These are phyloP conservation scores for Brettanomyces nanus DNA, from an alignment of 805 yeast genomes.

Conservation along the genomic window DNA sequence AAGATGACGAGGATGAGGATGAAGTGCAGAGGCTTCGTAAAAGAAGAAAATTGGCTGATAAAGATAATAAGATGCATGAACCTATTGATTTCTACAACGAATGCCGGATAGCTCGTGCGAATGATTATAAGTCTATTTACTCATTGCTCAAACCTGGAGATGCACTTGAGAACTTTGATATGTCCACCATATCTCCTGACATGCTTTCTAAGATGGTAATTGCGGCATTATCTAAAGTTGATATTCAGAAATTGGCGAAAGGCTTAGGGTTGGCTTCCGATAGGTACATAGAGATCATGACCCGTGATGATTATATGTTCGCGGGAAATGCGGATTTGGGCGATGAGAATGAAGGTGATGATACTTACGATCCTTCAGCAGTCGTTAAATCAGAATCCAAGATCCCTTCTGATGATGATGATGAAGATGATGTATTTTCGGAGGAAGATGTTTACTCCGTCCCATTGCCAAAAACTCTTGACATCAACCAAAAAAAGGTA, in stretches of 20 bases:
- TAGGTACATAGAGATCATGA: slow-evolving; percentile 47
- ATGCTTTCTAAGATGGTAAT: slow-evolving; percentile 57
- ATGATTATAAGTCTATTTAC: slow-evolving; percentile 56
- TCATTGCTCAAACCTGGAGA: slow-evolving; percentile 55
- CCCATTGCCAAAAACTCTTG: slow-evolving; percentile 50
- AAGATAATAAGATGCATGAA: slow-evolving; percentile 7
- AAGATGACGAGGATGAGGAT: slow-evolving; percentile 31
- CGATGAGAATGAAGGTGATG: background rate
- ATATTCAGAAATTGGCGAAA: slow-evolving; percentile 43
- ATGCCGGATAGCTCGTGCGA: slow-evolving; percentile 28
- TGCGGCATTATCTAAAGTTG: slow-evolving; percentile 53
- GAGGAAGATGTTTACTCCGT: slow-evolving; percentile 26
- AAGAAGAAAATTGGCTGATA: slow-evolving; percentile 17
- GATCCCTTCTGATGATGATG: slow-evolving; percentile 17
- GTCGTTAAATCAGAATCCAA: background rate
- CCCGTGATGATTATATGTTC: slow-evolving; percentile 8
- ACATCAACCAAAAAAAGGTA: slow-evolving; percentile 45
- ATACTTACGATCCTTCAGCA: background rate
- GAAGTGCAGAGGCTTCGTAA: slow-evolving; percentile 15
- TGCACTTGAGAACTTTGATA: slow-evolving; percentile 58
- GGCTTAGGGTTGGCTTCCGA: slow-evolving; percentile 65
- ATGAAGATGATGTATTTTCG: slow-evolving; percentile 15
- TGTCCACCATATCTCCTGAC: slow-evolving; percentile 57
- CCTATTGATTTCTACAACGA: slow-evolving; percentile 24
- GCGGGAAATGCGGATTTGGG: too few species aligned